phyloP scores from a whole-genome alignment of 169 alveolate genomes.

The Cryptosporidium meleagridis region DNA sequence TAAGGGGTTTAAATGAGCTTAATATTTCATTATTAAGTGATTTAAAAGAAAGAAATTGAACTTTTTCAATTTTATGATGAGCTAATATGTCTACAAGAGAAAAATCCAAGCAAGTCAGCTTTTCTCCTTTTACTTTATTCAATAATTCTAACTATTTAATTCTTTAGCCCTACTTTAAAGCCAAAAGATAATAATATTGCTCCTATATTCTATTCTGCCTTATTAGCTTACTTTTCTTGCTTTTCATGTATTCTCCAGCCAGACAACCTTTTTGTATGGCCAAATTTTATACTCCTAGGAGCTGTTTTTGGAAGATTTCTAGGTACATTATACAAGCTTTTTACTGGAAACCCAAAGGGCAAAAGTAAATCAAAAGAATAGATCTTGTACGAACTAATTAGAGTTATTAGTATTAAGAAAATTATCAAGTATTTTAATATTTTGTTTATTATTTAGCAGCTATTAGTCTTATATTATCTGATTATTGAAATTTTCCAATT shows the following conservation, averaged over 20 bases:
- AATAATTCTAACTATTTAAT: background rate
- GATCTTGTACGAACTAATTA: background rate
- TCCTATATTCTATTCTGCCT: conserved; percentile 20
- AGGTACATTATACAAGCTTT: conserved; percentile 9
- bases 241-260: background rate
- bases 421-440: background rate
- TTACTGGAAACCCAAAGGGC: background rate
- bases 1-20: conserved; percentile 73
- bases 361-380: background rate
- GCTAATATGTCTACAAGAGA: background rate
- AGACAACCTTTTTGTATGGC: background rate
- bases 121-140: background rate
- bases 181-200: conserved; percentile 36
- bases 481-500: background rate
- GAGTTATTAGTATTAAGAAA: background rate
- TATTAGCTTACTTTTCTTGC: conserved; percentile 28
- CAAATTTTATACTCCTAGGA: conserved; percentile 17
- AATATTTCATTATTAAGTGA: background rate
- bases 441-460: background rate
- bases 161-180: conserved; percentile 8
- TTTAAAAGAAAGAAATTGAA: background rate
- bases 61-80: conserved; percentile 35
- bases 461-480: background rate
- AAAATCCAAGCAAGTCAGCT: background rate
- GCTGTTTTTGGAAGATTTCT: conserved; percentile 43